Evolutionary conservation across 2,329 filamentous ascomycete species (phyloP).

Genomic region (Penicillium crustosum): DNA sequence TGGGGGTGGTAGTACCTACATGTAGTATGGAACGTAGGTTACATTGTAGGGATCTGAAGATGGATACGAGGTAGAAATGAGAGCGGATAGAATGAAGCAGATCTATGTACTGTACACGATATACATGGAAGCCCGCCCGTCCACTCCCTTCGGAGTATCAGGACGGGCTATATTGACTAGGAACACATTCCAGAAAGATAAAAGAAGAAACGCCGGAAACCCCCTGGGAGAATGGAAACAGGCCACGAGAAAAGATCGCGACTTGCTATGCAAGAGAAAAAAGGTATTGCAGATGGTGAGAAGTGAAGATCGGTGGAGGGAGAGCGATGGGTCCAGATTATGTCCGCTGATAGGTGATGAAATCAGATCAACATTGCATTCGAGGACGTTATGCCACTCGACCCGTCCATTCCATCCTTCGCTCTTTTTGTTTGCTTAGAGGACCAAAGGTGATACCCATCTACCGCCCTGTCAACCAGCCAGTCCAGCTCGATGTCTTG

Average conservation of each 20-base stretch:
- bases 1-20: neutral
- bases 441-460: neutral
- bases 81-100: slow-evolving; percentile 17
- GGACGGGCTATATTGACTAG: slow-evolving; percentile 9
- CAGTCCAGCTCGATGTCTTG: slow-evolving; percentile 40
- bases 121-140: slow-evolving; percentile 22
- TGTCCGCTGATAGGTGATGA: neutral
- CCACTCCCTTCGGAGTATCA: slow-evolving; percentile 10
- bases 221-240: slow-evolving; percentile 30
- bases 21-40: neutral
- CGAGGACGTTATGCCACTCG: neutral
- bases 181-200: slow-evolving; percentile 22
- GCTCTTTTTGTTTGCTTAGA: slow-evolving; percentile 5
- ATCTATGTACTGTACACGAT: slow-evolving; percentile 38
- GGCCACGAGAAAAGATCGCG: slow-evolving; percentile 17
- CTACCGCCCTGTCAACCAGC: slow-evolving; percentile 43
- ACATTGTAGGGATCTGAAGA: neutral
- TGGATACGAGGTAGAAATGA: slow-evolving; percentile 3
- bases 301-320: neutral
- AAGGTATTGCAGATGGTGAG: slow-evolving; percentile 10
- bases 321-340: neutral
- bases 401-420: neutral
- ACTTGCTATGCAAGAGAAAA: slow-evolving; percentile 27
- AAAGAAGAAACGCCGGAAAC: slow-evolving; percentile 31
- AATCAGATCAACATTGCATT: neutral